Evolutionary conservation across 2,329 filamentous ascomycete genomes (phyloP).

Genomic region (Aureobasidium sp.): DNA sequence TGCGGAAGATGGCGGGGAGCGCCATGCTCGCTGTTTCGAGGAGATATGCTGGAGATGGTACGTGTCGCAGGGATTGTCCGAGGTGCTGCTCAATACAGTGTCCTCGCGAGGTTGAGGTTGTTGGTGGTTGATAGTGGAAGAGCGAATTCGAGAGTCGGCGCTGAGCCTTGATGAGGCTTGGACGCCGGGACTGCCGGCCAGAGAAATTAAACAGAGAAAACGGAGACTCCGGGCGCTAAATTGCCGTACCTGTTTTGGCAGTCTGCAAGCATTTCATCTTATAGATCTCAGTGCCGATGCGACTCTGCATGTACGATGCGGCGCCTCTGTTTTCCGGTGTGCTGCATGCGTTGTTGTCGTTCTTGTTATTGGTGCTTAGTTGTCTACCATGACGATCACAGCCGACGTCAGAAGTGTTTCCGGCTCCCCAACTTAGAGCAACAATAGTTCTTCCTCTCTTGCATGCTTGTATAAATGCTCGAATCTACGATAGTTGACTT

Average conservation of each 20-base stretch:
- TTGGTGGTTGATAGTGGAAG: neutral
- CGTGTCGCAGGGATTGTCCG: neutral
- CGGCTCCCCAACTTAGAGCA: neutral
- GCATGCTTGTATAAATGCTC: neutral
- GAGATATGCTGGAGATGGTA: neutral
- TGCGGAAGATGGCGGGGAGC: conserved; percentile 19
- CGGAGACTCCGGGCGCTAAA: neutral
- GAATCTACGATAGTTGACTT: neutral
- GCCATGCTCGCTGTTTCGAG: conserved; percentile 14
- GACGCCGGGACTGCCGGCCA: conserved; percentile 1
- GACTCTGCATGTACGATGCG: neutral
- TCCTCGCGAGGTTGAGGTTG: neutral
- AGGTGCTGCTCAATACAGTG: neutral
- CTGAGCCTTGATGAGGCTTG: neutral
- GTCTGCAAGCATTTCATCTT: neutral
- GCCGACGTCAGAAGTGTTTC: neutral
- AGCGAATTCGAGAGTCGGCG: neutral
- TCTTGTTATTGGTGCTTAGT: neutral
- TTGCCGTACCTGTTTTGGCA: neutral
- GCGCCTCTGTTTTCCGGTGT: neutral
- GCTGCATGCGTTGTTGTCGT: neutral
- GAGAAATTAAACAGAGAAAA: conserved; percentile 9
- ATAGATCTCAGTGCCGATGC: neutral
- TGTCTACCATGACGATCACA: neutral
- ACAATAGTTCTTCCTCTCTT: neutral